A percentile compares a stretch with the other conserved stretches of the same genome.
phyloP scores from a whole-genome alignment of 805 yeast genomes.

The Starmerella ratchasimensis region DNA sequence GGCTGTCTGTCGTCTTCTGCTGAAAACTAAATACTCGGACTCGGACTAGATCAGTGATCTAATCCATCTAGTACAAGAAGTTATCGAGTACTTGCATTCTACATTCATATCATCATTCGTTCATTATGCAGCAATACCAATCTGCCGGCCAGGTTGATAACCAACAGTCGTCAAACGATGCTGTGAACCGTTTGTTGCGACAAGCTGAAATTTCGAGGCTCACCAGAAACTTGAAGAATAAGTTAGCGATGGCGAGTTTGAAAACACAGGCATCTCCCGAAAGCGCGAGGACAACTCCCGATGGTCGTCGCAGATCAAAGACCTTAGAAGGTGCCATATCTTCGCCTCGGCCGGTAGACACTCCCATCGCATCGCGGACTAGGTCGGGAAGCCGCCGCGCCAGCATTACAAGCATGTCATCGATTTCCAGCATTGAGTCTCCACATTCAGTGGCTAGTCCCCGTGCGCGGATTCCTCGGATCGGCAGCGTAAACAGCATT shows the following conservation, averaged over 20 bases:
- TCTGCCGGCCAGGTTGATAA: conserved; percentile 1
- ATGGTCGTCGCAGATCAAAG: conserved; percentile 17
- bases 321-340: conserved; percentile 18
- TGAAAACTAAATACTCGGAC: no score
- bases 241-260: conserved; percentile 31
- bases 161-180: conserved; percentile 9
- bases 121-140: conserved; percentile 7
- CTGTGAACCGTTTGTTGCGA: conserved; percentile 29
- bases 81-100: no score
- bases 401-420: conserved; percentile 7
- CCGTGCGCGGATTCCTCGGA: conserved; percentile 10
- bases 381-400: conserved; percentile 7
- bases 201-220: conserved; percentile 32
- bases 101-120: no score
- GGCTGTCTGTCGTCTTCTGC: no score
- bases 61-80: no score
- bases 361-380: conserved; percentile 1
- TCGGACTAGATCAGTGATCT: no score
- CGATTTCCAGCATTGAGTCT: conserved; percentile 3
- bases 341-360: conserved; percentile 11
- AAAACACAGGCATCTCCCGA: conserved; percentile 25
- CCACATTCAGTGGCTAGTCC: conserved; percentile 6
- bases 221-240: conserved; percentile 30
- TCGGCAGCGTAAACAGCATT: conserved; percentile 8
- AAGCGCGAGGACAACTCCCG: background rate